Evolutionary conservation across 2,329 filamentous ascomycete genomes (phyloP).

Genomic region (Penicillium sp.): DNA sequence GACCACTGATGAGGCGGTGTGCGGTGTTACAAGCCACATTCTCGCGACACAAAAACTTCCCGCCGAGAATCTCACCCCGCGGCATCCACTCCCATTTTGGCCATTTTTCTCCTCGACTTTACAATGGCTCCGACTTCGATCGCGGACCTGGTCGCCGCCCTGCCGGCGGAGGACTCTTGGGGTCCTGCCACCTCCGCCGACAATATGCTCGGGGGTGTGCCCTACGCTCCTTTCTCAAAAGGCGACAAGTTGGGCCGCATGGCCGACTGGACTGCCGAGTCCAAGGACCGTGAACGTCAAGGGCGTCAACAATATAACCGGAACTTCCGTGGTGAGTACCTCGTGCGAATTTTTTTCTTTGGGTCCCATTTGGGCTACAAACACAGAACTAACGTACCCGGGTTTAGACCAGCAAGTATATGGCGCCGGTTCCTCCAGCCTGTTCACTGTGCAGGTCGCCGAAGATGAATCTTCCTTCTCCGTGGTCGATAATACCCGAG

Average conservation of each 20-base stretch:
- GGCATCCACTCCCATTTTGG: slow-evolving; percentile 12
- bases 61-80: slow-evolving; percentile 24
- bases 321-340: slow-evolving; percentile 72
- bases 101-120: slow-evolving; percentile 13
- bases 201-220: slow-evolving; percentile 87
- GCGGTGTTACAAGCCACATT: slow-evolving; percentile 18
- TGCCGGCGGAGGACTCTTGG: slow-evolving; percentile 76
- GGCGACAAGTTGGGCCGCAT: slow-evolving; percentile 98
- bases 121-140: slow-evolving; percentile 52
- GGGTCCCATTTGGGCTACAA: background rate
- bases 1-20: slow-evolving; percentile 16
- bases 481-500: slow-evolving; percentile 90
- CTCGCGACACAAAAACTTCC: slow-evolving; percentile 29
- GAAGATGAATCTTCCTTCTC: slow-evolving; percentile 98
- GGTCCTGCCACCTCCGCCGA: slow-evolving; percentile 76
- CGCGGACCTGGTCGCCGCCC: slow-evolving; percentile 62
- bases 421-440: slow-evolving; percentile 75
- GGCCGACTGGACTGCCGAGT: slow-evolving; percentile 94
- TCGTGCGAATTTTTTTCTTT: slow-evolving; percentile 5
- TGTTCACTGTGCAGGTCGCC: slow-evolving; percentile 84
- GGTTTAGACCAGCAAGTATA: slow-evolving; percentile 87
- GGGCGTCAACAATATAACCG: slow-evolving; percentile 85
- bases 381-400: slow-evolving; percentile 8
- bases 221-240: slow-evolving; percentile 97
- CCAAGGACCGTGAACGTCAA: slow-evolving; percentile 67